These are phyloP conservation scores for Rosa lucieae DNA, from an alignment of 306 rosid genomes.

Conservation along the genomic window DNA sequence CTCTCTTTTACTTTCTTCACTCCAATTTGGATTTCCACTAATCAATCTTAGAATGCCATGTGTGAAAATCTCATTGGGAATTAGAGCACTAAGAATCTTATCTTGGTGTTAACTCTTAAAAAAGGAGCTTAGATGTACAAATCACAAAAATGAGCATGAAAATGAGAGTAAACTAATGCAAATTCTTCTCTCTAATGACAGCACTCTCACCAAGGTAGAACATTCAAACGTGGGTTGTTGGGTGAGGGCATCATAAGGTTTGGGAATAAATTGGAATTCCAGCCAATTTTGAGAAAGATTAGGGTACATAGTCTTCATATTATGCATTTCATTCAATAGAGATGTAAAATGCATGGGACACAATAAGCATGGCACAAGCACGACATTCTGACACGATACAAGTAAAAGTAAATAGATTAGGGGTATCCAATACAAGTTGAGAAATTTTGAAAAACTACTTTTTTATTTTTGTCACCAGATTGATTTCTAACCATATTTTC, in stretches of 20 bases:
- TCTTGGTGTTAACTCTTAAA: not conserved
- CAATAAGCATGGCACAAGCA: not conserved
- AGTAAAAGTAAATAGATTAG: too few species aligned
- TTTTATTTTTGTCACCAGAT: too few species aligned
- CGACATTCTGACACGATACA: not conserved
- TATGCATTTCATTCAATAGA: not conserved
- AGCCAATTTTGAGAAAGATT: not conserved
- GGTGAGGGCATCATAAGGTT: not conserved
- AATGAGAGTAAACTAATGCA: not conserved
- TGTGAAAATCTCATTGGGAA: not conserved
- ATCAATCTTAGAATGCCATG: not conserved
- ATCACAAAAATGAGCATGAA: not conserved
- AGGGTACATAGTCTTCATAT: not conserved
- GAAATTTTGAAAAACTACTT: too few species aligned
- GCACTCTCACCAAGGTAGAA: not conserved
- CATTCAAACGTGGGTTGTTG: slow-evolving; percentile 16
- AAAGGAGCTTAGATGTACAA: not conserved
- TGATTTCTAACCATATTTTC: too few species aligned
- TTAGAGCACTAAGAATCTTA: not conserved
- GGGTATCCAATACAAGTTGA: too few species aligned
- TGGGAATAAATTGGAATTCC: not conserved
- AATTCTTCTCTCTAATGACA: not conserved
- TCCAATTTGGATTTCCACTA: not conserved
- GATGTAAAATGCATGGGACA: not conserved
- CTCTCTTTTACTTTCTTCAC: not conserved